Conservation (phyloP, 768 basidiomycete genomes). For the Lactifluus subvellereus region DNA sequence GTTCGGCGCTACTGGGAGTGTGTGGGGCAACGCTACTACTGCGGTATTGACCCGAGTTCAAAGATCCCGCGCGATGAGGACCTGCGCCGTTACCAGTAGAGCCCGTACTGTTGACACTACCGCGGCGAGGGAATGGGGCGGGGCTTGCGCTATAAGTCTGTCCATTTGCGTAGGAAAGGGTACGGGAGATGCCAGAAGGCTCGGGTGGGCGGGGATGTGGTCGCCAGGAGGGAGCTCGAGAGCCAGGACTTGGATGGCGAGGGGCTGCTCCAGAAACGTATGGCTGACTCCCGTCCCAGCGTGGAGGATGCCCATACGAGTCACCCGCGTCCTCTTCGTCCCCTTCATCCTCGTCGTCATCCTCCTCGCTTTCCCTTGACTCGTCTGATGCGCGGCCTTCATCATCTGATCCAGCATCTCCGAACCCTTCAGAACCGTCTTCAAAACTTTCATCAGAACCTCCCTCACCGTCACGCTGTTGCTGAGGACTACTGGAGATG, state of each 20-base stretch:
- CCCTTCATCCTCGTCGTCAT: constrained; percentile 5
- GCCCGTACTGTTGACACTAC: constrained; percentile 18
- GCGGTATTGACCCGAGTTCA: constrained; percentile 13
- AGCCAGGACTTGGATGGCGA: constrained; percentile 14
- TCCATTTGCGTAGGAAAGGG: constrained; percentile 28
- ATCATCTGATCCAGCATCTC: constrained; percentile 1
- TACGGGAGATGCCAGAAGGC: constrained; percentile 21
- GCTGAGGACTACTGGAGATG: constrained; percentile 1
- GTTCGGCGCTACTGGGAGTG: constrained; percentile 14
- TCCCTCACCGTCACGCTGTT: constrained; percentile 3
- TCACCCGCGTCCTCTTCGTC: constrained; percentile 10
- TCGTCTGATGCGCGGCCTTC: neutral
- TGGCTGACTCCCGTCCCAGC: neutral
- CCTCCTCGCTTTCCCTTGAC: constrained; percentile 3
- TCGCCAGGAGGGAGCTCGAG: constrained; percentile 5
- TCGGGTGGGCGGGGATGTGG: neutral
- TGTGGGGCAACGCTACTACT: constrained; percentile 6
- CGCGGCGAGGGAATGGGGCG: constrained; percentile 37
- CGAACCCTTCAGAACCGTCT: constrained; percentile 1
- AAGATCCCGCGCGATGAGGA: constrained; percentile 23
- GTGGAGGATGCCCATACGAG: neutral
- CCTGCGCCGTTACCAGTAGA: constrained; percentile 12
- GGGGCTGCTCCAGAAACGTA: constrained; percentile 4
- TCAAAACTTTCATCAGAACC: neutral
- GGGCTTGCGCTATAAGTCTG: constrained; percentile 36